Evolutionary conservation across 2,329 filamentous ascomycete species (phyloP).

Genomic region (Colletotrichum sp.): DNA sequence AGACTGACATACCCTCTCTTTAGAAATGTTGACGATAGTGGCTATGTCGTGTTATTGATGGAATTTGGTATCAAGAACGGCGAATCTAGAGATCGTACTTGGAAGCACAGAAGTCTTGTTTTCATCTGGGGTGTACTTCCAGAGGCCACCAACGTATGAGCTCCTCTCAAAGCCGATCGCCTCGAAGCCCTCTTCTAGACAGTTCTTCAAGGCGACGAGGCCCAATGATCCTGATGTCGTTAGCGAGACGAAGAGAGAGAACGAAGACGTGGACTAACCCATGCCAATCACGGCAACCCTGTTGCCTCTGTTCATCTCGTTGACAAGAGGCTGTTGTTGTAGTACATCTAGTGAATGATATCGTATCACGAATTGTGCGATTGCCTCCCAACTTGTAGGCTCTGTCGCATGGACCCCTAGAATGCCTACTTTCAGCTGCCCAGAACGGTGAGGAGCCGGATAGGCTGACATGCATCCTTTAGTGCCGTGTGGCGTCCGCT

Average conservation of each 20-base stretch:
- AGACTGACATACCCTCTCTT: constrained; percentile 28
- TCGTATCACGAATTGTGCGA: neutral
- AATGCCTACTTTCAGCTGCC: neutral
- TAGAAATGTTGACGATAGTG: constrained; percentile 36
- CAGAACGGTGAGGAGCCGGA: neutral
- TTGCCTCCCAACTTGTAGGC: neutral
- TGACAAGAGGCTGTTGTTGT: neutral
- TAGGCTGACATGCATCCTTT: neutral
- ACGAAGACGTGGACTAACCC: neutral
- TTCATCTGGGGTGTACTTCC: constrained; percentile 42
- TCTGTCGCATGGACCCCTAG: neutral
- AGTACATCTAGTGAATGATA: neutral
- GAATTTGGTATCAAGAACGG: neutral
- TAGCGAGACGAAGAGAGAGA: neutral
- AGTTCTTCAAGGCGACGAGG: constrained; percentile 44
- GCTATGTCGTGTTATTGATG: constrained; percentile 11
- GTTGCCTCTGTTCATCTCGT: neutral
- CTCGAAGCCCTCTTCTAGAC: constrained; percentile 49
- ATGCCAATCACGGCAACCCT: constrained; percentile 31
- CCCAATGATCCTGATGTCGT: constrained; percentile 35
- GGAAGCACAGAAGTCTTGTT: constrained; percentile 40
- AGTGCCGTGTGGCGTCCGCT: neutral
- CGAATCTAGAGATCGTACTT: constrained; percentile 18
- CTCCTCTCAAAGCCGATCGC: constrained; percentile 48
- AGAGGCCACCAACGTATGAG: constrained; percentile 45